phyloP scores from a whole-genome alignment of 2,329 filamentous ascomycete genomes.

The Hymenoscyphus albidus region DNA sequence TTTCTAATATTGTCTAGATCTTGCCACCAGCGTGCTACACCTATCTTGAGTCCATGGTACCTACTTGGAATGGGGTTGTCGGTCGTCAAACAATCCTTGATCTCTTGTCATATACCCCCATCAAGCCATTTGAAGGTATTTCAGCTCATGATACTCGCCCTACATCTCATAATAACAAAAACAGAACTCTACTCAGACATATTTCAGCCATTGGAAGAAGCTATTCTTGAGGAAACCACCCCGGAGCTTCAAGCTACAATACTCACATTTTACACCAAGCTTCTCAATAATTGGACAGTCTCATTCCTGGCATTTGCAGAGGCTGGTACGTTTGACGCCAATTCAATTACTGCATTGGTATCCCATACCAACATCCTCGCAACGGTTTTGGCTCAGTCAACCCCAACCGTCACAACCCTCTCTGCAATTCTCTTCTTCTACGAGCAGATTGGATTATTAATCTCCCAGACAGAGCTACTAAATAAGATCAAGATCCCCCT shows the following conservation, averaged over 20 bases:
- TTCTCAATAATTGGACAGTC: slow-evolving; percentile 60
- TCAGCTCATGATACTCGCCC: slow-evolving; percentile 6
- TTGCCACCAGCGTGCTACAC: slow-evolving; percentile 40
- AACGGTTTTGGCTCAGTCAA: slow-evolving; percentile 56
- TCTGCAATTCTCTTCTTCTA: slow-evolving; percentile 68
- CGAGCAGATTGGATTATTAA: slow-evolving; percentile 54
- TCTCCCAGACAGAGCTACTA: slow-evolving; percentile 49
- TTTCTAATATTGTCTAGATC: slow-evolving; percentile 26
- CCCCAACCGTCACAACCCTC: slow-evolving; percentile 41
- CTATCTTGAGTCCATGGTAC: slow-evolving; percentile 52
- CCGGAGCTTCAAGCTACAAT: slow-evolving; percentile 54
- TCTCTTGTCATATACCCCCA: slow-evolving; percentile 52
- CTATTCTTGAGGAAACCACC: slow-evolving; percentile 45
- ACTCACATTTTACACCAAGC: slow-evolving; percentile 61
- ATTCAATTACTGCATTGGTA: slow-evolving; percentile 41
- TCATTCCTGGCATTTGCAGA: slow-evolving; percentile 41
- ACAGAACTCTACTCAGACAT: slow-evolving; percentile 49
- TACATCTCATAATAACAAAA: slow-evolving; percentile 13
- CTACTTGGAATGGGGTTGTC: slow-evolving; percentile 58
- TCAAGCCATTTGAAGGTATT: slow-evolving; percentile 54
- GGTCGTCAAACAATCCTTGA: slow-evolving; percentile 52
- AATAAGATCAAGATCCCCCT: slow-evolving; percentile 61
- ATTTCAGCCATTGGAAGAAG: slow-evolving; percentile 49
- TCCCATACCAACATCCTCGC: slow-evolving; percentile 52
- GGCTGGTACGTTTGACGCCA: slow-evolving; percentile 5